Percentiles rank a stretch among this genome's conserved stretches.
These are phyloP conservation scores for Penicillium macrosclerotiorum DNA, from an alignment of 495 filamentous ascomycete genomes.

Conservation along the genomic window DNA sequence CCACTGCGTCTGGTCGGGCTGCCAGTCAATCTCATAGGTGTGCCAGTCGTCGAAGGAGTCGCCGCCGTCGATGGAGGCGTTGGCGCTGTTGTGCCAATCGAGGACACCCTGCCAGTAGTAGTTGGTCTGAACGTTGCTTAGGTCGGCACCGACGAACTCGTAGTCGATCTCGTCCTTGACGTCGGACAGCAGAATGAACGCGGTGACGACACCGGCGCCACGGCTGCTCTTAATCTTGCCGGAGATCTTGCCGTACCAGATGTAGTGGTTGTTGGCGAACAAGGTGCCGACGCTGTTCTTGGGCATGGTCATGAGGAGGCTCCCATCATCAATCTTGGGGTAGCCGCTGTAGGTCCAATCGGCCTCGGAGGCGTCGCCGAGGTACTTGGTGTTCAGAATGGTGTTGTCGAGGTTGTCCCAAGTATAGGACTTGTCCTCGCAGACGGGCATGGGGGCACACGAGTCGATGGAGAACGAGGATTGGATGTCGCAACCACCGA, in stretches of 20 bases:
- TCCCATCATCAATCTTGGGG: constrained; percentile 57
- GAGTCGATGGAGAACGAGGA: constrained; percentile 78
- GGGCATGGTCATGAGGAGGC: constrained; percentile 83
- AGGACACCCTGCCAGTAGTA: constrained; percentile 96
- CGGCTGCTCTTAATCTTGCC: constrained; percentile 82
- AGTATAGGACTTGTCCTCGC: constrained; percentile 68
- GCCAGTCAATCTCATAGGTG: constrained; percentile 93
- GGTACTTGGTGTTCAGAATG: constrained; percentile 69
- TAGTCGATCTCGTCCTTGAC: constrained; percentile 98
- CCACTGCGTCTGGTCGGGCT: constrained; percentile 81
- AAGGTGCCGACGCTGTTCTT: constrained; percentile 80
- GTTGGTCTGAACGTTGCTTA: constrained; percentile 81
- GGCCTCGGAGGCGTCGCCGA: constrained; percentile 71
- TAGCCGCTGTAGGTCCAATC: constrained; percentile 89
- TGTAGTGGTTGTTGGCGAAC: constrained; percentile 79
- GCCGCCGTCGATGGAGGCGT: constrained; percentile 57
- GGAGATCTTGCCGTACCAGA: constrained; percentile 96
- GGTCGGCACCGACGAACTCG: constrained; percentile 84
- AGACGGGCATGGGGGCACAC: constrained; percentile 83
- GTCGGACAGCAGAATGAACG: constrained; percentile 91
- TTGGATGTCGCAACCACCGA: constrained; percentile 90
- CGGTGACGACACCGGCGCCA: constrained; percentile 85
- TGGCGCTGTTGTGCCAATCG: constrained; percentile 71
- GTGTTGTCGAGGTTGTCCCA: constrained; percentile 65
- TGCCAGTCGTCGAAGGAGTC: constrained; percentile 81